Base-by-base conservation (phyloP, 2,329 filamentous ascomycete species). In the Colletotrichum tabaci region DNA sequence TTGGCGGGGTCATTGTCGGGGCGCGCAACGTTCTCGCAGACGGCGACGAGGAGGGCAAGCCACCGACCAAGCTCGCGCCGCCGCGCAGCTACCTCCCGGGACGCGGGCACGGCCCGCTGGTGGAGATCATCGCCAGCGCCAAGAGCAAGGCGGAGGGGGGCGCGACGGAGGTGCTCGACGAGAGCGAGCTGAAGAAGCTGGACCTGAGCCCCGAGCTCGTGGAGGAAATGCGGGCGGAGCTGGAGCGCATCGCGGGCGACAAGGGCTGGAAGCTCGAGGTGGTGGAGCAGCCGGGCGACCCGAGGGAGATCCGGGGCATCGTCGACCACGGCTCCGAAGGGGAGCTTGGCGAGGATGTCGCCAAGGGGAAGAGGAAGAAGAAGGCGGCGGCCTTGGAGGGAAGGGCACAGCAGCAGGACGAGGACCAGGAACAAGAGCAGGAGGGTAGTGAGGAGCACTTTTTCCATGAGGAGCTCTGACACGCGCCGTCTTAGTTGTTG, bases 241-340 rank as follows among this genome's bases (percentile, higher is more conserved):
- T 97, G 69, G 87, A 93, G 78, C 88, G 90, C 76, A 78, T 93
- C 50, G 93, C 94, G 0, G 89, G 90, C 3, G 90, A 92, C 9
- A 89, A 91, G 74, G 90, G 90, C 18, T 98, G 95, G 94, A 93
- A 91, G 76, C 84, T 98, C 71, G 93, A 96, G 80, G 86, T 96
- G 16, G 89, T 96, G 1, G 92, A 96, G 77, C 86, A 90, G 13
- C 88, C 91, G 1, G 87, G 88, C 26, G 86, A 88, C 26, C 83
- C 89, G 21, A 77, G 82, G 73, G 92, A 94, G 78, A 89, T 96
- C 50, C 85, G 92, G 55, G 93, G 92, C 0, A 89, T 93, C 52
- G 87, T 96, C 18, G 90, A 92, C 38, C 87, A 88, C 1, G 85
- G 88, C 0, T 18, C 58, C 15, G 84, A 86, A 12, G 80, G 76